Conservation (phyloP, 139 green algal species). For the Marvania coccoides region DNA sequence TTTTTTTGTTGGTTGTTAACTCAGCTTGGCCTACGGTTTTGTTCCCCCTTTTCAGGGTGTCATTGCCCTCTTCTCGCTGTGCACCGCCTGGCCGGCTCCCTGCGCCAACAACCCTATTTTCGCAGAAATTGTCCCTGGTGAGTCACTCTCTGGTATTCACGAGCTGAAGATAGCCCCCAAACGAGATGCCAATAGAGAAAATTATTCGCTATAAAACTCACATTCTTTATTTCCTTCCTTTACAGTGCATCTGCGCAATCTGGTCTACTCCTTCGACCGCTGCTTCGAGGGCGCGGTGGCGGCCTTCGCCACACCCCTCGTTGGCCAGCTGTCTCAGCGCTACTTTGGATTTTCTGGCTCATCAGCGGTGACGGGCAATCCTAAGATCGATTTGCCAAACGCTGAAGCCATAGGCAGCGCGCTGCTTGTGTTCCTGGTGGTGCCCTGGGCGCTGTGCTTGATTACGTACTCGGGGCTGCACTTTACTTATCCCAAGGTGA, state of each 20-base stretch:
- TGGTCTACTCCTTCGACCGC: slow-evolving; percentile 76
- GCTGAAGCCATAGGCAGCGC: slow-evolving; percentile 25
- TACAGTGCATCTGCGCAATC: slow-evolving; percentile 42
- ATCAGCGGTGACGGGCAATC: slow-evolving; percentile 7
- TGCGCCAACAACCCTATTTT: slow-evolving; percentile 39
- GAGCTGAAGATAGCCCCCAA: too few relatives aligned
- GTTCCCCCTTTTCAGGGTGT: too few relatives aligned
- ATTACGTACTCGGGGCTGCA: slow-evolving; percentile 41
- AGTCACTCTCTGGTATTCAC: too few relatives aligned
- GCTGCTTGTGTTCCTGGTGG: slow-evolving; percentile 21
- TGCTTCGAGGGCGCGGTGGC: slow-evolving; percentile 47
- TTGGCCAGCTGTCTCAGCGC: slow-evolving; percentile 43
- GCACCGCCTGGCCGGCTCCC: slow-evolving; percentile 22
- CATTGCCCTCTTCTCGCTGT: slow-evolving; percentile 26
- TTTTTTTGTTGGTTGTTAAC: too few relatives aligned
- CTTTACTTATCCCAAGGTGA: slow-evolving; percentile 39
- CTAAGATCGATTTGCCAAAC: slow-evolving; percentile 13
- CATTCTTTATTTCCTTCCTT: too few relatives aligned
- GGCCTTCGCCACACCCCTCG: slow-evolving; percentile 43
- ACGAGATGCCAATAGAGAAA: too few relatives aligned
- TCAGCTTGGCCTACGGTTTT: too few relatives aligned
- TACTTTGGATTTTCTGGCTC: slow-evolving; percentile 50
- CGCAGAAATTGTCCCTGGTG: slow-evolving; percentile 77
- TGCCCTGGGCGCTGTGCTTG: slow-evolving; percentile 37
- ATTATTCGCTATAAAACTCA: too few relatives aligned